Conservation (phyloP, 352 stramenopile species). For the Globisporangium polare region DNA sequence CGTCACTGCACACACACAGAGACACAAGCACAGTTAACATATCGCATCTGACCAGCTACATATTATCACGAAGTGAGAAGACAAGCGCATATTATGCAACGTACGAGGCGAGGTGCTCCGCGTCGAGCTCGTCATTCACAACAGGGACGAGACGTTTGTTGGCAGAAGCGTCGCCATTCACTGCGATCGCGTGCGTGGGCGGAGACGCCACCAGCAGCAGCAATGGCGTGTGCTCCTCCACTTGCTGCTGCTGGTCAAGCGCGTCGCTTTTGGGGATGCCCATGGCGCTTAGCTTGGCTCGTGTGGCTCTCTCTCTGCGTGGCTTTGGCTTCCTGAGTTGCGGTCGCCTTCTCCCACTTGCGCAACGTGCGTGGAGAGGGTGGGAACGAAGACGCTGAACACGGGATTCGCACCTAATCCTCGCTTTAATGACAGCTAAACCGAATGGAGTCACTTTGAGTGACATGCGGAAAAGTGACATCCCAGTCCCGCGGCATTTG, state of each 20-base stretch:
- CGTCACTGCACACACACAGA: constrained; percentile 28
- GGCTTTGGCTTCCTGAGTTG: neutral
- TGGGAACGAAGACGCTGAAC: no score
- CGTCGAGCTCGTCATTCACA: neutral
- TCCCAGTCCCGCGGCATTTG: no score
- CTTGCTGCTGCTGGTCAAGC: neutral
- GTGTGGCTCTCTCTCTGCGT: neutral
- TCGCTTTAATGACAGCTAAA: no score
- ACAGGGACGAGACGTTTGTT: neutral
- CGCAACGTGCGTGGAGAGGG: constrained; percentile 17
- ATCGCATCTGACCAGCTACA: neutral
- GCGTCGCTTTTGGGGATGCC: constrained; percentile 3
- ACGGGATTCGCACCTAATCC: no score
- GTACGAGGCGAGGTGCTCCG: constrained; percentile 39
- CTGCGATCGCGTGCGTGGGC: neutral
- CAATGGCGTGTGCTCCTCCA: neutral
- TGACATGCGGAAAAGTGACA: no score
- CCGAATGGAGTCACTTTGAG: no score
- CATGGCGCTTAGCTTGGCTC: neutral
- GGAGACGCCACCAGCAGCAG: neutral
- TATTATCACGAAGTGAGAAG: neutral
- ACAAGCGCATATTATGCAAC: neutral
- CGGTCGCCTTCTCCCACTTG: constrained; percentile 14
- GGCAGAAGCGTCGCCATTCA: neutral
- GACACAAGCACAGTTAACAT: neutral